phyloP scores from a whole-genome alignment of 1,139 yeast species.

The Magnusiomyces tetraspermus region DNA sequence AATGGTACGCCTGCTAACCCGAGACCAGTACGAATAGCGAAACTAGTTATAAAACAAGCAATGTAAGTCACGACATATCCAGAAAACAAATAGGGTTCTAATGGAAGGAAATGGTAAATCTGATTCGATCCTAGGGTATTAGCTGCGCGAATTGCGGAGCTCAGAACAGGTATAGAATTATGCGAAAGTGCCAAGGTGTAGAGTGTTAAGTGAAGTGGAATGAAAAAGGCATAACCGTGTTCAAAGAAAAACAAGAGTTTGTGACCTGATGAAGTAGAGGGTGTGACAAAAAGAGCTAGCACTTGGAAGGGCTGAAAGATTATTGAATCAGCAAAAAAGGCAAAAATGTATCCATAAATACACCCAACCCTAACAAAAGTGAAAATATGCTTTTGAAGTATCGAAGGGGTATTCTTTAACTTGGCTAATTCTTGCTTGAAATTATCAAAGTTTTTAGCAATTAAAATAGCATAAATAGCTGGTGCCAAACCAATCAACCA shows the following conservation, averaged over 20 bases:
- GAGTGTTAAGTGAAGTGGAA: neutral
- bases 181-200: neutral
- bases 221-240: conserved; percentile 5
- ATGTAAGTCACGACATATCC: neutral
- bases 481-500: conserved; percentile 16
- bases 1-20: neutral
- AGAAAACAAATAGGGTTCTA: neutral
- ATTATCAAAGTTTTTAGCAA: conserved; percentile 2
- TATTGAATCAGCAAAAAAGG: neutral
- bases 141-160: neutral
- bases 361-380: neutral
- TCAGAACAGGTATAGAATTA: neutral
- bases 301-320: conserved; percentile 7
- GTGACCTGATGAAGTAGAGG: neutral
- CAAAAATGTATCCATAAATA: neutral
- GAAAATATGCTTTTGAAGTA: neutral
- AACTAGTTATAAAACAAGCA: neutral
- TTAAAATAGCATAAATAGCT: conserved; percentile 8
- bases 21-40: neutral
- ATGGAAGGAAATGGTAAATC: neutral
- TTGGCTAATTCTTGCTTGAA: conserved; percentile 3
- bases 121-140: neutral
- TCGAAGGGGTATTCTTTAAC: conserved; percentile 2
- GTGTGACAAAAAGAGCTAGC: neutral
- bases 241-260: neutral